Evolutionary conservation across 495 filamentous ascomycete genomes (phyloP).

Genomic region (Zalerion maritima): DNA sequence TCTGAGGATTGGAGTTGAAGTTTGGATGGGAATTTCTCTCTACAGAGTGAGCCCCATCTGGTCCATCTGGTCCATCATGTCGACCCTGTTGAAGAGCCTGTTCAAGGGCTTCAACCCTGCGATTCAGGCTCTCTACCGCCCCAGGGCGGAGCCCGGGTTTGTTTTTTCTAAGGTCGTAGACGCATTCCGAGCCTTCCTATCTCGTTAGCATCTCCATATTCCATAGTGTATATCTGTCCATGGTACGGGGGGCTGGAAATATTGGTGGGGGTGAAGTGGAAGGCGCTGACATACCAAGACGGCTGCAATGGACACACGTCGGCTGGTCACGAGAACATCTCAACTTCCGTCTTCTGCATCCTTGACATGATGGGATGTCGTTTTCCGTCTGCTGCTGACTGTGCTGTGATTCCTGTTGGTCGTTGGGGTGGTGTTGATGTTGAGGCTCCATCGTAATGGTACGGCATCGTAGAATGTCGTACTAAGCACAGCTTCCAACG

Average conservation of each 20-base stretch:
- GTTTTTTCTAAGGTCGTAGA: slow-evolving; percentile 10
- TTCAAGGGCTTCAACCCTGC: slow-evolving; percentile 10
- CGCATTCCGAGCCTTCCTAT: slow-evolving; percentile 6
- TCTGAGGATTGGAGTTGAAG: not conserved
- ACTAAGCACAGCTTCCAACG: too few relatives aligned
- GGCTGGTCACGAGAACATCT: slow-evolving; percentile 13
- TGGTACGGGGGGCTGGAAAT: too few relatives aligned
- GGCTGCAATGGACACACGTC: slow-evolving; percentile 5
- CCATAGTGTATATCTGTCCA: too few relatives aligned
- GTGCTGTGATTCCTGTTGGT: too few relatives aligned
- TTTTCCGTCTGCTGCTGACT: too few relatives aligned
- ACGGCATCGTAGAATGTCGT: too few relatives aligned
- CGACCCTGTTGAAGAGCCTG: not conserved
- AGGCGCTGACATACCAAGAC: slow-evolving; percentile 1
- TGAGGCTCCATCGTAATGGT: too few relatives aligned
- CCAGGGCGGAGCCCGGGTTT: slow-evolving; percentile 17
- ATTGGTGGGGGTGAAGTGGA: too few relatives aligned
- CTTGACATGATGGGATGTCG: slow-evolving; percentile 6
- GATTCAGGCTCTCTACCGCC: slow-evolving; percentile 12
- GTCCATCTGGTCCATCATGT: slow-evolving; percentile 3
- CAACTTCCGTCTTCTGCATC: slow-evolving; percentile 13
- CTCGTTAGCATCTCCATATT: too few relatives aligned
- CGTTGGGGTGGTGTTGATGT: too few relatives aligned
- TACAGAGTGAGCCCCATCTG: too few relatives aligned
- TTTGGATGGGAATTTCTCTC: too few relatives aligned